phyloP scores from a whole-genome alignment of 139 green algal genomes.

The Chlorella vulgaris region DNA sequence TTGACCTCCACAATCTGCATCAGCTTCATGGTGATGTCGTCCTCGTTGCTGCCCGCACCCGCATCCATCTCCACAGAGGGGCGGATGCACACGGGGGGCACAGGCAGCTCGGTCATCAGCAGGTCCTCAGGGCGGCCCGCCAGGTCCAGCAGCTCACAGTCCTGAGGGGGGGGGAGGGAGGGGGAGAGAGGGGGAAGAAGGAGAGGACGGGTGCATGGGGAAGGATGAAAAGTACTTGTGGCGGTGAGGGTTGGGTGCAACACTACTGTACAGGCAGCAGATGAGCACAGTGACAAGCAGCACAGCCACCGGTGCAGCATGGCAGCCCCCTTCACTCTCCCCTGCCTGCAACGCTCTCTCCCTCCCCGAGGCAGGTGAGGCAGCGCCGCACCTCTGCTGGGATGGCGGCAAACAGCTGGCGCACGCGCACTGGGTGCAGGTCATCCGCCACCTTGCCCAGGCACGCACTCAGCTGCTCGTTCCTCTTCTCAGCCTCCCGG shows the following conservation, averaged over 20 bases:
- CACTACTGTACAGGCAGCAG: too few relatives aligned
- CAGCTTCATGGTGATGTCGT: constrained; percentile 99
- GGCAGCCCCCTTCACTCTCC: too few relatives aligned
- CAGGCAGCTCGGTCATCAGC: constrained; percentile 84
- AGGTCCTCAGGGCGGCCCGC: constrained; percentile 83
- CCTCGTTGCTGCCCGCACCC: constrained; percentile 91
- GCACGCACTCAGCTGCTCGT: constrained; percentile 64
- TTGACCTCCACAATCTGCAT: constrained; percentile 93
- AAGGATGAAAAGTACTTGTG: neutral
- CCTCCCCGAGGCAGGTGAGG: too few relatives aligned
- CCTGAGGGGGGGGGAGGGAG: constrained; percentile 15
- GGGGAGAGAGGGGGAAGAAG: neutral
- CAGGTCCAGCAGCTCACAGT: constrained; percentile 67
- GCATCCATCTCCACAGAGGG: constrained; percentile 95
- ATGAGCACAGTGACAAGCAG: too few relatives aligned
- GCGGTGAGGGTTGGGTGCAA: too few relatives aligned
- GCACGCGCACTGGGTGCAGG: constrained; percentile 89
- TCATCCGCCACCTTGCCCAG: constrained; percentile 81
- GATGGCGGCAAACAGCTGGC: constrained; percentile 83
- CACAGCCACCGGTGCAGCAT: too few relatives aligned
- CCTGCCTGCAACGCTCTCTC: too few relatives aligned
- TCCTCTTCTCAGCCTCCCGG: constrained; percentile 62
- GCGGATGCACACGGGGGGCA: constrained; percentile 96
- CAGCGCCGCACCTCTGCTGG: constrained; percentile 58
- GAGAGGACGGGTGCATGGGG: too few relatives aligned